A percentile compares a stretch with the other conserved stretches of the same genome.
Conservation (phyloP, 1,139 yeast species). For the Citeromyces siamensis region DNA sequence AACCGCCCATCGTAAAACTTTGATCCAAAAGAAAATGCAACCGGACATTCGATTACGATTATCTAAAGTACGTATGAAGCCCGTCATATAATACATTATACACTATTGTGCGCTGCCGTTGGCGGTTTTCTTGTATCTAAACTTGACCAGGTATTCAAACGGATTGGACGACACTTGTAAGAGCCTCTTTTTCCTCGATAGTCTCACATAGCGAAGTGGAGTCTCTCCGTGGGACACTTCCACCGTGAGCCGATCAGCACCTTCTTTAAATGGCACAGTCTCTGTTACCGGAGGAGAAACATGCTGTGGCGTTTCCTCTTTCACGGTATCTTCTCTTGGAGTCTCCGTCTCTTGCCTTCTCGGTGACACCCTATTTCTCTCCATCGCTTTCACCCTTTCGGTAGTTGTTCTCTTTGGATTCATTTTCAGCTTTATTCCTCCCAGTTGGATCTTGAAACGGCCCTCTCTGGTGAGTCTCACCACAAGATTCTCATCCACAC, state of each 20-base stretch:
- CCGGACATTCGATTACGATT: no score
- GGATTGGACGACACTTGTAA: conserved; percentile 1
- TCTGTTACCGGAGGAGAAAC: conserved; percentile 1
- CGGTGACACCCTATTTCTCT: conserved; percentile 2
- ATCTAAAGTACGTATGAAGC: no score
- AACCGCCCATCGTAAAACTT: no score
- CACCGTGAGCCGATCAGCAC: no score
- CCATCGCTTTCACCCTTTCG: conserved; percentile 5
- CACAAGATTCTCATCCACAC: conserved; percentile 31
- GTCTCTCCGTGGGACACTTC: no score
- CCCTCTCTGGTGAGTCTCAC: conserved; percentile 19
- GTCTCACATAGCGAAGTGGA: conserved; percentile 3
- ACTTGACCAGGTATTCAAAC: neutral
- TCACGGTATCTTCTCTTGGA: conserved; percentile 4
- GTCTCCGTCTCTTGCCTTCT: conserved; percentile 11
- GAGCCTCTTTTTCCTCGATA: neutral
- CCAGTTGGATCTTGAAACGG: conserved; percentile 18
- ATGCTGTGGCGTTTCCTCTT: neutral
- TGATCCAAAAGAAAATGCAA: no score
- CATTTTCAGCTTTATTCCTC: conserved; percentile 10
- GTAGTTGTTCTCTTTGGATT: neutral
- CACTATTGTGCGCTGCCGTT: no score
- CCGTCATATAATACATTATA: no score
- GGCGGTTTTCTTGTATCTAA: neutral
- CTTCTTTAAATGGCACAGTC: no score